phyloP scores from a whole-genome alignment of 2,329 filamentous ascomycete genomes.

The Diaporthe citrichinensis region DNA sequence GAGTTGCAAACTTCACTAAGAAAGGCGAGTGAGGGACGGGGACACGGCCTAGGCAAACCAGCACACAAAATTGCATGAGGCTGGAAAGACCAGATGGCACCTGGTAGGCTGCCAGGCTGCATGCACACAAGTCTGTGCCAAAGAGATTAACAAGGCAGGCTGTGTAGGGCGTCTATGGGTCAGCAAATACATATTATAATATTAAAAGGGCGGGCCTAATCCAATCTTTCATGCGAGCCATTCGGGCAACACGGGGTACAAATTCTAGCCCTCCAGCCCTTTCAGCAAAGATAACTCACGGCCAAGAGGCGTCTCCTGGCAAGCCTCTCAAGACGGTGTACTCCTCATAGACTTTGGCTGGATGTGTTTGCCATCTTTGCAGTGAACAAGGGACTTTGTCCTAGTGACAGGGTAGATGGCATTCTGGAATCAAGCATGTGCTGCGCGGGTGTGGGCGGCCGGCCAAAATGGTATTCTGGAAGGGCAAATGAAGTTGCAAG shows the following conservation, averaged over 20 bases:
- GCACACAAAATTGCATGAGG: background rate
- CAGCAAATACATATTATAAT: constrained; percentile 14
- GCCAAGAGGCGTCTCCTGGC: background rate
- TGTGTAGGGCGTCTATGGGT: constrained; percentile 12
- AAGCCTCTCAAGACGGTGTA: background rate
- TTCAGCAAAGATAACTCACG: background rate
- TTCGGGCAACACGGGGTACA: background rate
- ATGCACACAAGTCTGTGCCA: background rate
- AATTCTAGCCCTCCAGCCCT: background rate
- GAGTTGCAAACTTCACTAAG: background rate
- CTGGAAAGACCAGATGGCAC: background rate
- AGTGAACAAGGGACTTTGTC: background rate
- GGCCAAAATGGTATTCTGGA: constrained; percentile 10
- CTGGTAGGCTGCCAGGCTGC: background rate
- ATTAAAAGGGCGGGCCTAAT: constrained; percentile 27
- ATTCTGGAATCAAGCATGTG: constrained; percentile 9
- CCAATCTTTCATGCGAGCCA: constrained; percentile 17
- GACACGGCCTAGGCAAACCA: background rate
- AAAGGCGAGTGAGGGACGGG: background rate
- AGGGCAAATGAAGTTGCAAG: constrained; percentile 29
- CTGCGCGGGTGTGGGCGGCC: background rate
- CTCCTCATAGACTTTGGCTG: background rate
- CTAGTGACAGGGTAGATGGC: background rate
- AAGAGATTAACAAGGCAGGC: constrained; percentile 22
- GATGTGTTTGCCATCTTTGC: background rate